Percentiles rank a stretch among this genome's conserved stretches.
Evolutionary conservation across 164 flowering plant genomes (phyloP).

Genomic region (Nelumbo lutea): DNA sequence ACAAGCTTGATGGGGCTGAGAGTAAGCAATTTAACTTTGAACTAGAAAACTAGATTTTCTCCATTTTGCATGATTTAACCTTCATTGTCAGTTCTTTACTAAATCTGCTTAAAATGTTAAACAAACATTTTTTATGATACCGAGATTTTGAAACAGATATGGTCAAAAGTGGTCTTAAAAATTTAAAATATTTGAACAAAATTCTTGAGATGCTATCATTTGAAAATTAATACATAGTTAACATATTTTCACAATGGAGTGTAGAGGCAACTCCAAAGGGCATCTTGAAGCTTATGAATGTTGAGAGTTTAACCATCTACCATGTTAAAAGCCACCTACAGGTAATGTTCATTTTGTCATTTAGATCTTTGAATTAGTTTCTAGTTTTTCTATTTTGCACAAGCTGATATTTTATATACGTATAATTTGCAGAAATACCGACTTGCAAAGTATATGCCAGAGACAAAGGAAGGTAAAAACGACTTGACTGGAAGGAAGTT

Average conservation of each 20-base stretch:
- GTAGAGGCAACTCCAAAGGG: slow-evolving; percentile 76
- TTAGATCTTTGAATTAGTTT: background rate
- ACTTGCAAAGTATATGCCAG: slow-evolving; percentile 57
- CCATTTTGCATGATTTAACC: background rate
- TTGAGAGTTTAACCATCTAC: slow-evolving; percentile 61
- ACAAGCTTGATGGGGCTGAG: slow-evolving; percentile 51
- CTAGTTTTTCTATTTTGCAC: background rate
- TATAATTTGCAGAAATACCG: slow-evolving; percentile 58
- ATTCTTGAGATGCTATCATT: background rate
- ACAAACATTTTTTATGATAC: background rate
- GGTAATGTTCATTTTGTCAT: slow-evolving; percentile 22
- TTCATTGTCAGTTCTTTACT: background rate
- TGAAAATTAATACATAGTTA: background rate
- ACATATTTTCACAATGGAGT: slow-evolving; percentile 11
- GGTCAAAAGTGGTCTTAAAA: background rate
- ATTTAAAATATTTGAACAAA: background rate
- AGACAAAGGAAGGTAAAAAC: slow-evolving; percentile 53
- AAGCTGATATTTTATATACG: slow-evolving; percentile 6
- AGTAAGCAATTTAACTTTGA: slow-evolving; percentile 27
- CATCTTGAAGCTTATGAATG: slow-evolving; percentile 54
- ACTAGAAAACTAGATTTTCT: background rate
- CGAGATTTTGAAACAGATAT: background rate
- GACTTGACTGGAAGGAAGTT: background rate
- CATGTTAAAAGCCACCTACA: slow-evolving; percentile 72
- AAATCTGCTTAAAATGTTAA: background rate